A percentile compares a stretch with the other conserved stretches of the same genome.
Evolutionary conservation across 768 basidiomycete species (phyloP).

Genomic region (Pisolithus sp.): DNA sequence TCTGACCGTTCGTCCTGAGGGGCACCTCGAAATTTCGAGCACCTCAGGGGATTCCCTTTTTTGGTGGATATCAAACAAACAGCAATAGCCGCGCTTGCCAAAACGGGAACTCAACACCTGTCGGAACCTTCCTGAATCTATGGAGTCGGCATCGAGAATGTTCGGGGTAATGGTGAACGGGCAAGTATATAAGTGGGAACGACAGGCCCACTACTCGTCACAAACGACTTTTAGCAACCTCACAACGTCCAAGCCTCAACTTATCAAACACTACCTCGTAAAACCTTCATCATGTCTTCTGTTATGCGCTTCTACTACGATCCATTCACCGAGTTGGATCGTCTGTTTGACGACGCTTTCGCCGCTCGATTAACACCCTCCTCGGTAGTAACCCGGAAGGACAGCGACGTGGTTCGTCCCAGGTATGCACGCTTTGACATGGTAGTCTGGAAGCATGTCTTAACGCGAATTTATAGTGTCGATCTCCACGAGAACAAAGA

Average conservation of each 20-base stretch:
- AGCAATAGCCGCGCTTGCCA: too few relatives aligned
- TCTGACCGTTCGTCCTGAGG: too few relatives aligned
- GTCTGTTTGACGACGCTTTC: conserved; percentile 37
- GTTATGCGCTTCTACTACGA: conserved; percentile 29
- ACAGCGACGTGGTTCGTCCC: conserved; percentile 21
- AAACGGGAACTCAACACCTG: too few relatives aligned
- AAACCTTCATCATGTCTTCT: conserved; percentile 17
- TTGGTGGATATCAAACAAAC: too few relatives aligned
- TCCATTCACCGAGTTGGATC: conserved; percentile 37
- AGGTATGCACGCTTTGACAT: conserved; percentile 16
- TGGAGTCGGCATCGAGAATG: neutral
- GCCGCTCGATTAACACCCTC: conserved; percentile 21
- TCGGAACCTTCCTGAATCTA: neutral
- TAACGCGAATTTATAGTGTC: conserved; percentile 35
- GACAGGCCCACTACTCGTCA: neutral
- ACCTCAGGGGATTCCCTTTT: too few relatives aligned
- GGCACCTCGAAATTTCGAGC: too few relatives aligned
- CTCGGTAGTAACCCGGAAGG: conserved; percentile 4
- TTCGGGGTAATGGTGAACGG: neutral
- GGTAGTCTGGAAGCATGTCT: neutral
- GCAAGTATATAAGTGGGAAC: neutral
- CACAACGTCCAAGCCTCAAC: neutral
- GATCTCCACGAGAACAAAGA: conserved; percentile 47
- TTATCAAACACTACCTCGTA: neutral
- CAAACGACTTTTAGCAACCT: neutral